Conservation (phyloP, 2,329 filamentous ascomycete genomes). For the Pseudogymnoascus sp. region DNA sequence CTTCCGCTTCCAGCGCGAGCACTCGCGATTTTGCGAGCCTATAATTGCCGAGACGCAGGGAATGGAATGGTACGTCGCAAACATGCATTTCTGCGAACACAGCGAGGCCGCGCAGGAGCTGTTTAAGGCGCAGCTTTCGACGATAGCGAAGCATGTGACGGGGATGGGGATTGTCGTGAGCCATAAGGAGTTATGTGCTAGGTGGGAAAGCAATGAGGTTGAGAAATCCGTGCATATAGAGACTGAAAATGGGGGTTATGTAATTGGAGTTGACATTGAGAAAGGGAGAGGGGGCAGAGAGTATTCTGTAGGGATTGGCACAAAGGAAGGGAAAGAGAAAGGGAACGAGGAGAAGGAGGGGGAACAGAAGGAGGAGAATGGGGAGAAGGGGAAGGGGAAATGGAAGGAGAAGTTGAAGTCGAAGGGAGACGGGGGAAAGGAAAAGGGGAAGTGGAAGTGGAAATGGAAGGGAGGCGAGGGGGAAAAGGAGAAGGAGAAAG, state of each 20-base stretch:
- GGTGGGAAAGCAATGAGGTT: not conserved
- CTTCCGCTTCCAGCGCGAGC: constrained; percentile 5
- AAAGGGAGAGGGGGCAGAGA: not conserved
- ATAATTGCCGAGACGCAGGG: not conserved
- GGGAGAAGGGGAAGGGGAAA: not conserved
- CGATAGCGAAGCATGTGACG: not conserved
- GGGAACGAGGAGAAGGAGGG: not conserved
- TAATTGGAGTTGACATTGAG: not conserved
- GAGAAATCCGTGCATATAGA: not conserved
- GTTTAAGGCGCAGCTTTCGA: not conserved
- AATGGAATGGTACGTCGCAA: constrained; percentile 4
- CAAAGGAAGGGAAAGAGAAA: not conserved
- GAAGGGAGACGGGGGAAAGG: not conserved
- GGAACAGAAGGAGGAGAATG: not conserved
- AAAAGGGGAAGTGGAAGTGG: not conserved
- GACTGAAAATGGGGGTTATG: not conserved
- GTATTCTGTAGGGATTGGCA: not conserved
- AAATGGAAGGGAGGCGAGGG: not conserved
- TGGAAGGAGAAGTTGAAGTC: not conserved
- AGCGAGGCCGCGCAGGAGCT: not conserved
- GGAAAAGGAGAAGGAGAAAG: not conserved
- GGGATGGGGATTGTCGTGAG: not conserved
- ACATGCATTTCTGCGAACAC: not conserved
- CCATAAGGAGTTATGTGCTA: not conserved
- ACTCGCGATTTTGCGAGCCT: not conserved